phyloP scores from a whole-genome alignment of 164 flowering plant species.

The Nymphaea thermarum region DNA sequence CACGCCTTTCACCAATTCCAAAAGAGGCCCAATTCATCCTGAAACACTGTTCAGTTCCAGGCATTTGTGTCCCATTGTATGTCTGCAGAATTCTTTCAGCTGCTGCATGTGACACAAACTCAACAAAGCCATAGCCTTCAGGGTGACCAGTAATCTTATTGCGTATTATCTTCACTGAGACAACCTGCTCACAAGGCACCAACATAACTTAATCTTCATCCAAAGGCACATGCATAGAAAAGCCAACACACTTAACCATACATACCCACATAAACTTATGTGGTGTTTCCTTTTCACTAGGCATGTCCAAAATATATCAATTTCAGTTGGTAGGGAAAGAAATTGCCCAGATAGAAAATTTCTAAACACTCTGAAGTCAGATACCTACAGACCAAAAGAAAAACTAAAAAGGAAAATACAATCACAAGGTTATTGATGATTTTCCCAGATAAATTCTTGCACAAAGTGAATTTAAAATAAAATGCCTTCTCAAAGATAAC shows the following conservation, averaged over 20 bases:
- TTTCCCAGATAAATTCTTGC: no score
- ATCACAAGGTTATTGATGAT: no score
- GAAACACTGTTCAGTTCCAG: slow-evolving; percentile 82
- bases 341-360: no score
- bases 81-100: slow-evolving; percentile 82
- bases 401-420: no score
- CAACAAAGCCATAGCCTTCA: slow-evolving; percentile 96
- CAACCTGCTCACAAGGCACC: slow-evolving; percentile 28
- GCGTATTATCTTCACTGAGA: slow-evolving; percentile 82
- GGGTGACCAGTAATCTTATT: slow-evolving; percentile 93
- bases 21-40: slow-evolving; percentile 97
- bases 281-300: no score
- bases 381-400: no score
- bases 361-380: no score
- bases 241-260: background rate
- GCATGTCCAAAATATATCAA: no score
- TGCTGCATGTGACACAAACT: slow-evolving; percentile 75
- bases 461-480: no score
- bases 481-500: no score
- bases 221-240: background rate
- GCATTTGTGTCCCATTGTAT: slow-evolving; percentile 83
- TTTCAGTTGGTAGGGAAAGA: no score
- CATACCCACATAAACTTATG: no score
- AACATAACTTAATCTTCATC: background rate
- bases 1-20: slow-evolving; percentile 82